phyloP scores from a whole-genome alignment of 2,329 filamentous ascomycete species.

The Raffaelea deltoideospora region DNA sequence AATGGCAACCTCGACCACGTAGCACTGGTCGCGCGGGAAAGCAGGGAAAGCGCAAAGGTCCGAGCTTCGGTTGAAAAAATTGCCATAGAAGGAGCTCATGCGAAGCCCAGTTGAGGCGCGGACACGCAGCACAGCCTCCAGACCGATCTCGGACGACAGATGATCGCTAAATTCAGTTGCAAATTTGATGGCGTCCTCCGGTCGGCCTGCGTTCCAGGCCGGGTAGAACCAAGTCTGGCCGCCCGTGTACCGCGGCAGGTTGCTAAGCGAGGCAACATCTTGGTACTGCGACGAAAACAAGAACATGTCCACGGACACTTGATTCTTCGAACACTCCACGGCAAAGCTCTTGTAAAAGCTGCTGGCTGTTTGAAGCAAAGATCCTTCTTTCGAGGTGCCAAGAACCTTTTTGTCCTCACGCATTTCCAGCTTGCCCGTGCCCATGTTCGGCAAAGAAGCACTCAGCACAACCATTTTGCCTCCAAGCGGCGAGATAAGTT shows the following conservation, averaged over 20 bases:
- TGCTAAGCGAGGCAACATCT: conserved; percentile 91
- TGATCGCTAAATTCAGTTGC: conserved; percentile 94
- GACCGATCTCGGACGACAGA: conserved; percentile 86
- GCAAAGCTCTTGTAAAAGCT: conserved; percentile 99
- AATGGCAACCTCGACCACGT: conserved; percentile 95
- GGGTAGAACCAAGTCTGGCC: conserved; percentile 98
- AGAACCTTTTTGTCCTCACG: conserved; percentile 92
- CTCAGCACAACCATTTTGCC: conserved; percentile 90
- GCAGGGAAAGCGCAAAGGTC: conserved; percentile 96
- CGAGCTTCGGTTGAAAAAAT: conserved; percentile 97
- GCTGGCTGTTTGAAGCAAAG: conserved; percentile 77
- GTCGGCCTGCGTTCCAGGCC: conserved; percentile 86
- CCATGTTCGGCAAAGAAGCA: conserved; percentile 78
- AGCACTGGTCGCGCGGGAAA: conserved; percentile 92
- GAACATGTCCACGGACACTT: conserved; percentile 98
- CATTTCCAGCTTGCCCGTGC: conserved; percentile 80
- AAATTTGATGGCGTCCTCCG: conserved; percentile 95
- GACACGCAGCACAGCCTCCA: conserved; percentile 91
- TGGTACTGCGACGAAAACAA: conserved; percentile 92
- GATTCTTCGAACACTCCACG: conserved; percentile 96
- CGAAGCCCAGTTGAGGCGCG: conserved; percentile 86
- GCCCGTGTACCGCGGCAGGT: conserved; percentile 87
- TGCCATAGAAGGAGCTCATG: conserved; percentile 97
- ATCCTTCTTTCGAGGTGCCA: conserved; percentile 82
- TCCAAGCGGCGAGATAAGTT: conserved; percentile 84